Percentiles rank a stretch among this genome's conserved stretches.
phyloP scores from a whole-genome alignment of 495 filamentous ascomycete species.

The Daldinia childiae region DNA sequence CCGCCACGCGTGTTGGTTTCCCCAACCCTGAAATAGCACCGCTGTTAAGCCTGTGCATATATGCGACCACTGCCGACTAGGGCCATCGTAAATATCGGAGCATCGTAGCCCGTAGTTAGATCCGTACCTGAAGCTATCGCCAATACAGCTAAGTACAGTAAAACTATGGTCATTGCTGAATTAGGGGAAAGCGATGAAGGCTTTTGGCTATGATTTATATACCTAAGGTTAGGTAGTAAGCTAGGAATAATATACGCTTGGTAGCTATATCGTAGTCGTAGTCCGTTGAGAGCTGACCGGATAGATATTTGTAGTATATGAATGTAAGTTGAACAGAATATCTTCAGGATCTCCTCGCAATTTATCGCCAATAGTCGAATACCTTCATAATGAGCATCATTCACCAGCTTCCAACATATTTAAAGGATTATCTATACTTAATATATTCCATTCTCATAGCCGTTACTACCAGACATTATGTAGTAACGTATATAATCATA shows the following conservation, averaged over 20 bases:
- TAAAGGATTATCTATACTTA: no score
- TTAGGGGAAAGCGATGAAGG: not conserved
- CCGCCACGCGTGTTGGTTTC: no score
- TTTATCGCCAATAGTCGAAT: not conserved
- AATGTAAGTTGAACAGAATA: not conserved
- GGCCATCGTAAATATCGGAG: no score
- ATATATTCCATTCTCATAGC: not conserved
- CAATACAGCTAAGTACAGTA: not conserved
- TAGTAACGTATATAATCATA: constrained; percentile 12
- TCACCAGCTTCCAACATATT: no score
- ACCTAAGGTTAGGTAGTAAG: no score
- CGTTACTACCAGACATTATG: constrained; percentile 3
- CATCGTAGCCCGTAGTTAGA: not conserved
- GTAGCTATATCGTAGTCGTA: not conserved
- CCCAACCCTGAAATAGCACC: no score
- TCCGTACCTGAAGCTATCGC: not conserved
- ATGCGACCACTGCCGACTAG: no score
- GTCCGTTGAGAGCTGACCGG: not conserved
- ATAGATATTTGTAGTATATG: not conserved
- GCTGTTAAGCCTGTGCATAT: no score
- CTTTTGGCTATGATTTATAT: not conserved
- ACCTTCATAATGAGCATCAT: not conserved
- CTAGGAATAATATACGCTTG: not conserved
- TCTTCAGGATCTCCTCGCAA: not conserved
- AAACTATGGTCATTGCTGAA: not conserved